A percentile compares a stretch with the other conserved stretches of the same genome.
phyloP scores from a whole-genome alignment of 2,329 filamentous ascomycete species.

The Ascochyta viciae-villosae region DNA sequence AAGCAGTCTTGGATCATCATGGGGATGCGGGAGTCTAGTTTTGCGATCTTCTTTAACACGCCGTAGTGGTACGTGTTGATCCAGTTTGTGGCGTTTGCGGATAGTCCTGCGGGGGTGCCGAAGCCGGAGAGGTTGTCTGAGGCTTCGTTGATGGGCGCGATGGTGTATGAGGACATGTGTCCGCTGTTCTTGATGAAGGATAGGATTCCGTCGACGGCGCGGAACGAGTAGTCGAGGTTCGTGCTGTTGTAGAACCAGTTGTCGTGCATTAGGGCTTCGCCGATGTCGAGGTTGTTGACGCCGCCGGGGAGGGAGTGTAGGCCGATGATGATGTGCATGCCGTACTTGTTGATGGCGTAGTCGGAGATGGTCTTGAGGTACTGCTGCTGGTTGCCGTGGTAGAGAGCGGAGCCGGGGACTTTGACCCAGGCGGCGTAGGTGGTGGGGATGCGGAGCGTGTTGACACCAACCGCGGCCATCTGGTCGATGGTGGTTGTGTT shows the following conservation, averaged over 20 bases:
- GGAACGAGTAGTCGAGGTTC: constrained; percentile 41
- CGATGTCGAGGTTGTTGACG: constrained; percentile 34
- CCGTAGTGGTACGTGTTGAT: constrained; percentile 40
- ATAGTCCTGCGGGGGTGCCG: constrained; percentile 38
- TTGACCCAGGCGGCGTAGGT: constrained; percentile 47
- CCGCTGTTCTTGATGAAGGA: constrained; percentile 40
- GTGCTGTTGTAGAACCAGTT: constrained; percentile 48
- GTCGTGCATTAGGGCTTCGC: constrained; percentile 26
- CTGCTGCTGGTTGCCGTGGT: constrained; percentile 40
- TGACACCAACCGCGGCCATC: constrained; percentile 40
- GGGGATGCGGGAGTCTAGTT: constrained; percentile 18
- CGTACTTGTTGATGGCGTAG: constrained; percentile 47
- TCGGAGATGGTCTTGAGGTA: constrained; percentile 37
- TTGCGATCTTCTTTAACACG: constrained; percentile 24
- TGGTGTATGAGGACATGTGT: constrained; percentile 38
- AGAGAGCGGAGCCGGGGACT: constrained; percentile 42
- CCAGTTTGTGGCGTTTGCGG: constrained; percentile 38
- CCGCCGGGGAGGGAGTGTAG: constrained; percentile 40
- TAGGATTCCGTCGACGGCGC: constrained; percentile 40
- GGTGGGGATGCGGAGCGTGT: constrained; percentile 45
- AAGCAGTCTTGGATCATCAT: constrained; percentile 25
- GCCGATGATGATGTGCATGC: constrained; percentile 46
- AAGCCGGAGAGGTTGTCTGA: constrained; percentile 43
- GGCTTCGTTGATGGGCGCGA: constrained; percentile 49
- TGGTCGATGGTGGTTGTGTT: constrained; percentile 40